Base-by-base conservation (phyloP, 345 rosid genomes). In the Bretschneidera sinensis region DNA sequence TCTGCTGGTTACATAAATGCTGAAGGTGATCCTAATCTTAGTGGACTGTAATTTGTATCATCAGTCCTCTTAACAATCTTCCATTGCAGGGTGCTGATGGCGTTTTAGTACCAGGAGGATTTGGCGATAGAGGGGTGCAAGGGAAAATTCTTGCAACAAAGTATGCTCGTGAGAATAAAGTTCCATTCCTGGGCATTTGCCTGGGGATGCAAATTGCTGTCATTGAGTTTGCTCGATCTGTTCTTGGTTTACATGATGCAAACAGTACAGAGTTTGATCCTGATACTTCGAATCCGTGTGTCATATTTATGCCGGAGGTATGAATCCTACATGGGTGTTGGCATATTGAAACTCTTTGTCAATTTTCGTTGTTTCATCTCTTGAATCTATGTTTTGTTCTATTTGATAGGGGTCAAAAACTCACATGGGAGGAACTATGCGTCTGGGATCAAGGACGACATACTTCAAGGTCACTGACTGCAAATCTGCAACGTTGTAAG, bases 361-460 rank as follows among this genome's bases (percentile, higher is more conserved):
- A 51, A 18, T 19, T 47, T 50, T 63, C 57, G 1, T 62, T 31
- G 20, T 50, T 63, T 53, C 24, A 25, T 17, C 10, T 34, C 68
- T 23, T 54, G 28, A 49, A 47, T 16, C 19, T 24, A 33, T 55
- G 11, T 13, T 18, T 33, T 61, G 19, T 61, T 59, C 9, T 58
- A 60, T 63, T 17, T 48, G 2, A 33, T 43, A 81, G 87, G 91
- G 95, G 70, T 87, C 95, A 43, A 87, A 79, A 76, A 87, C 91
- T 68, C 91, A 85, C 58, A 85, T 85, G 95, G 95, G 95, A 47
- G 95, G 87, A 31, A 87, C 95, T 31, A 85, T 87, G 95, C 87
- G 95, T 22, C 69, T 83, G 43, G 95, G 95, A 31, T 87, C 91
- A 64, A 83, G 95, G 71, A 83, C 78, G 75, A 87, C 95, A 43